These are phyloP conservation scores for Ophiostoma montium DNA, from an alignment of 2,329 filamentous ascomycete species.

Conservation along the genomic window DNA sequence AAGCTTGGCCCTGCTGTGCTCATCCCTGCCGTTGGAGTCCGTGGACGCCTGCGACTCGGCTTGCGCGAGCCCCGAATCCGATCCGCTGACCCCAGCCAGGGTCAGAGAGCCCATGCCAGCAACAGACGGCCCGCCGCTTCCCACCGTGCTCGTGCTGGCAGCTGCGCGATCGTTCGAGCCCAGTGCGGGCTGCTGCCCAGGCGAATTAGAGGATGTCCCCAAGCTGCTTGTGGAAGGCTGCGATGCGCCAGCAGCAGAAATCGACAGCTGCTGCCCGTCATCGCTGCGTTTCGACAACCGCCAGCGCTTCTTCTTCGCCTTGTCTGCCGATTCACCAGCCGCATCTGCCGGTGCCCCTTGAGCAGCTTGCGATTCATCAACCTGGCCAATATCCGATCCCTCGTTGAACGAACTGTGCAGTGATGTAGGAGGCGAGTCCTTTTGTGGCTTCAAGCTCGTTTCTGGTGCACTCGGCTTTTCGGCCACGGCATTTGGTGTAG, in stretches of 20 bases:
- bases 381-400: slow-evolving; percentile 63
- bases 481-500: slow-evolving; percentile 12
- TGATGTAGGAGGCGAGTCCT: slow-evolving; percentile 59
- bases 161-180: slow-evolving; percentile 50
- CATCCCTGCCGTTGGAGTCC: slow-evolving; percentile 29
- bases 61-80: slow-evolving; percentile 28
- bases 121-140: slow-evolving; percentile 34
- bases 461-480: slow-evolving; percentile 6
- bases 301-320: slow-evolving; percentile 55
- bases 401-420: slow-evolving; percentile 68
- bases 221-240: slow-evolving; percentile 4
- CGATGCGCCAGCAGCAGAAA: slow-evolving; percentile 1
- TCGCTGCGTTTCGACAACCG: slow-evolving; percentile 58
- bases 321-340: slow-evolving; percentile 31
- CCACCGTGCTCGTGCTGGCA: slow-evolving; percentile 53
- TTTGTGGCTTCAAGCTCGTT: slow-evolving; percentile 41
- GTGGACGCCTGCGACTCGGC: slow-evolving; percentile 24
- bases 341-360: slow-evolving; percentile 7
- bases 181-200: slow-evolving; percentile 28
- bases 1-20: slow-evolving; percentile 30
- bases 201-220: slow-evolving; percentile 16
- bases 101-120: slow-evolving; percentile 25
- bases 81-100: slow-evolving; percentile 37
- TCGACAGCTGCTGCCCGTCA: slow-evolving; percentile 22
- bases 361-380: slow-evolving; percentile 38